Evolutionary conservation across 2,329 filamentous ascomycete species (phyloP).

Genomic region (Ophiostoma ulmi): DNA sequence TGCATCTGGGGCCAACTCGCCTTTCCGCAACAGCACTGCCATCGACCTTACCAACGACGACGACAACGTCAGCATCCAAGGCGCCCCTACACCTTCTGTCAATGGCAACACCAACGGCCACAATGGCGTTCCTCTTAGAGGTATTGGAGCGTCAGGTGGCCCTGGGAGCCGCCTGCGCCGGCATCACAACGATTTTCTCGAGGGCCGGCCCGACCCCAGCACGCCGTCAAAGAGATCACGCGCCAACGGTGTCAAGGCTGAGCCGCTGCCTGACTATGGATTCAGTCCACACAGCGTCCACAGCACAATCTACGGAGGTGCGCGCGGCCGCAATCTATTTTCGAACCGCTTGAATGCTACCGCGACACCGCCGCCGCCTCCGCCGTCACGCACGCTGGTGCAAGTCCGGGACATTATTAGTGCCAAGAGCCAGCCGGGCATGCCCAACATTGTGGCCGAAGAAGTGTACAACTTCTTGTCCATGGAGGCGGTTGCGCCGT

Average conservation of each 20-base stretch:
- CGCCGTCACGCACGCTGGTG: conserved; percentile 37
- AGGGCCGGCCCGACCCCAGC: conserved; percentile 21
- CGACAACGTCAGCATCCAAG: conserved; percentile 29
- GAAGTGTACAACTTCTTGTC: conserved; percentile 57
- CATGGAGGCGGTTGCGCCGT: conserved; percentile 52
- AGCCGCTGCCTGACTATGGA: conserved; percentile 20
- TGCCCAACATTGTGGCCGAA: conserved; percentile 54
- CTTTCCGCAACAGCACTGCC: neutral
- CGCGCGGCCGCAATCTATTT: neutral
- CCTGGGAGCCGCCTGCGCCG: conserved; percentile 23
- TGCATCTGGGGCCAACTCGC: neutral
- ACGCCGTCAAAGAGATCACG: conserved; percentile 26
- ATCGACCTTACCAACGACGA: conserved; percentile 39
- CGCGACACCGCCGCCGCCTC: neutral
- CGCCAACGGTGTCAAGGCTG: conserved; percentile 28
- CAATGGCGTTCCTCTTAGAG: neutral
- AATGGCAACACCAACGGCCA: neutral
- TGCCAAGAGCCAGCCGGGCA: conserved; percentile 50
- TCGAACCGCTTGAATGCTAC: neutral
- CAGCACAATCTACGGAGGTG: neutral
- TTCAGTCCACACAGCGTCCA: conserved; percentile 1
- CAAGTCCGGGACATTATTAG: conserved; percentile 53
- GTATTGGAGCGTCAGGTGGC: neutral
- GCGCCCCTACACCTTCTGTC: conserved; percentile 2
- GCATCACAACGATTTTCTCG: conserved; percentile 22